Percentiles rank a stretch among this genome's conserved stretches.
phyloP scores from a whole-genome alignment of 2,329 filamentous ascomycete genomes.

The Pyricularia sp. region DNA sequence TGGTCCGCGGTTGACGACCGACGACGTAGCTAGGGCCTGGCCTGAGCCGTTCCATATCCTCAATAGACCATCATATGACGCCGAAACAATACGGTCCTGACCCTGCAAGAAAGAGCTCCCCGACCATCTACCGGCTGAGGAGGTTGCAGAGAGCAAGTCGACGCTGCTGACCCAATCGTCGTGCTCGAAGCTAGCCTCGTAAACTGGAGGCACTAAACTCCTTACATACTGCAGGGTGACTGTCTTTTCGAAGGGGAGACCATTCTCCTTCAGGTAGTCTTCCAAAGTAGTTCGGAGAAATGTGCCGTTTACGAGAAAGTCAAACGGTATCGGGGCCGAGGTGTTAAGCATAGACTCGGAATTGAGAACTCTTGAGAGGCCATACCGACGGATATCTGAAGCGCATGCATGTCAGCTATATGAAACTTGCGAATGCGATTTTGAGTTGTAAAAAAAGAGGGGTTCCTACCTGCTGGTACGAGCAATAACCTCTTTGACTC shows the following conservation, averaged over 20 bases:
- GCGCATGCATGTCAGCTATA: background rate
- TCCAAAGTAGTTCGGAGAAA: conserved; percentile 83
- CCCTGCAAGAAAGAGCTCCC: conserved; percentile 34
- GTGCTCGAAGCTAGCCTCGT: conserved; percentile 87
- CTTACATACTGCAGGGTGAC: conserved; percentile 87
- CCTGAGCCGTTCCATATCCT: conserved; percentile 84
- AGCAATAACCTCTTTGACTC: conserved; percentile 49
- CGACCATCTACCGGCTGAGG: conserved; percentile 45
- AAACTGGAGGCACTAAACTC: conserved; percentile 76
- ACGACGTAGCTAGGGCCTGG: conserved; percentile 68
- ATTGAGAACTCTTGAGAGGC: conserved; percentile 56
- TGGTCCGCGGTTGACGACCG: conserved; percentile 57
- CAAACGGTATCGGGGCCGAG: conserved; percentile 62
- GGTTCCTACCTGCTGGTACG: conserved; percentile 41
- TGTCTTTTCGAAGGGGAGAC: conserved; percentile 78
- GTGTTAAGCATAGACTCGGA: conserved; percentile 59
- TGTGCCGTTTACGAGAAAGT: conserved; percentile 89
- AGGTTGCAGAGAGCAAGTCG: conserved; percentile 62
- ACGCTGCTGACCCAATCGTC: conserved; percentile 93
- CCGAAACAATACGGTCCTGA: conserved; percentile 71
- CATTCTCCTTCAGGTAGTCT: conserved; percentile 75
- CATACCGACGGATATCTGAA: conserved; percentile 55
- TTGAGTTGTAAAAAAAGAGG: background rate
- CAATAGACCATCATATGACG: conserved; percentile 79
- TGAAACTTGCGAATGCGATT: conserved; percentile 2